phyloP scores from a whole-genome alignment of 345 rosid species.

The Cardamine chenopodiifolia region DNA sequence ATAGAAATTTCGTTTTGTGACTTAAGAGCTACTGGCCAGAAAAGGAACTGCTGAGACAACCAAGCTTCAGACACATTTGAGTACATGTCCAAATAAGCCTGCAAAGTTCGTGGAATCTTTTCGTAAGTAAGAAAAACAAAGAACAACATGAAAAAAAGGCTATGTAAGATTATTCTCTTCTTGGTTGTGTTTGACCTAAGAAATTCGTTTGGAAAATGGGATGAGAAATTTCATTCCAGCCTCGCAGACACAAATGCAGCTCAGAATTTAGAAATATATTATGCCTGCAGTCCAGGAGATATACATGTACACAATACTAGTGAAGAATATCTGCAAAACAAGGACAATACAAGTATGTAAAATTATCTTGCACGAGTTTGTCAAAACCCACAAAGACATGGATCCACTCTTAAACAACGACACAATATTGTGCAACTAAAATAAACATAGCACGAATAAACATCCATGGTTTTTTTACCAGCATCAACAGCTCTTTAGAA shows the following conservation, averaged over 20 bases:
- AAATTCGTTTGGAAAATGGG: neutral
- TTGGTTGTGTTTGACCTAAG: constrained; percentile 12
- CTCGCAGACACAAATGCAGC: constrained; percentile 18
- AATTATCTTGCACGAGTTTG: neutral
- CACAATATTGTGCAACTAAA: neutral
- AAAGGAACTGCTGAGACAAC: constrained; percentile 38
- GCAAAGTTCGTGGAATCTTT: constrained; percentile 44
- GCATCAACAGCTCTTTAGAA: neutral
- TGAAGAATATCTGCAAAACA: constrained; percentile 25
- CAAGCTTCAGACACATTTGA: constrained; percentile 43
- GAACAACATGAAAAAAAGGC: neutral
- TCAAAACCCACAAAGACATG: neutral
- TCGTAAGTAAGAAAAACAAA: constrained; percentile 36
- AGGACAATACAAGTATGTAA: constrained; percentile 1
- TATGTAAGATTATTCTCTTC: constrained; percentile 5
- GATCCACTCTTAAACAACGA: neutral
- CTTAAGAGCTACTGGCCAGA: constrained; percentile 39
- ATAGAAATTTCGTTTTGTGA: constrained; percentile 32
- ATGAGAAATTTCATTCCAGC: constrained; percentile 13
- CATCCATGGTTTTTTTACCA: neutral
- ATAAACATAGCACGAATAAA: neutral
- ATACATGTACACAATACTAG: constrained; percentile 19
- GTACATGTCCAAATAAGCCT: constrained; percentile 42
- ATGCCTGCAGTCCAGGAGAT: neutral
- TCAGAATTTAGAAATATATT: constrained; percentile 3